These are phyloP conservation scores for Nannochloris sp. DNA, from an alignment of 139 green algal species.

Conservation along the genomic window DNA sequence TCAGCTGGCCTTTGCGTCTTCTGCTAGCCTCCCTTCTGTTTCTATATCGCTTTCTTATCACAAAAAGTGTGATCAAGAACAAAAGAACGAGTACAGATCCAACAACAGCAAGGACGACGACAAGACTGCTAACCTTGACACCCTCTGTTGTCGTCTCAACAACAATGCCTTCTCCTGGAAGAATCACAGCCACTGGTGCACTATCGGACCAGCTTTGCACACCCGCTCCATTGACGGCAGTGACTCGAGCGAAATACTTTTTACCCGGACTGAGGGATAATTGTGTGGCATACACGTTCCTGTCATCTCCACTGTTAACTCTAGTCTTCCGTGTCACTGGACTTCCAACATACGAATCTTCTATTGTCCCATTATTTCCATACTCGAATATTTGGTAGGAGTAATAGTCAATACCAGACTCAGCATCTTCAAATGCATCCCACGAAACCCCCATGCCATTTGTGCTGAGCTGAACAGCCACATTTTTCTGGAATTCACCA, in stretches of 20 bases:
- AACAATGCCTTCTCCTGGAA: background rate
- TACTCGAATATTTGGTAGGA: conserved; percentile 37
- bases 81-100: background rate
- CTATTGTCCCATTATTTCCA: background rate
- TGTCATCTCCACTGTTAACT: background rate
- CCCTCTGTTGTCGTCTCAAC: background rate
- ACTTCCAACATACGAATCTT: conserved; percentile 15
- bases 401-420: conserved; percentile 31
- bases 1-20: conserved; percentile 27
- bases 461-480: background rate
- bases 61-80: conserved; percentile 12
- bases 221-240: conserved; percentile 35
- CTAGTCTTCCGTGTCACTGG: conserved; percentile 18
- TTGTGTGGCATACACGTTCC: conserved; percentile 9
- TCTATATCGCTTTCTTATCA: conserved; percentile 2
- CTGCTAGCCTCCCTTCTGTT: conserved; percentile 14
- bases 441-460: conserved; percentile 32
- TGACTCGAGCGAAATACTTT: conserved; percentile 31
- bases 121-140: conserved; percentile 4
- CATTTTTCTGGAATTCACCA: conserved; percentile 16
- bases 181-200: background rate
- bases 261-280: conserved; percentile 6
- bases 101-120: background rate
- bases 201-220: conserved; percentile 13
- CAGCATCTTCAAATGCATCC: conserved; percentile 37